Conservation (phyloP, 331 rosid species). For the Rosa hybrid region DNA sequence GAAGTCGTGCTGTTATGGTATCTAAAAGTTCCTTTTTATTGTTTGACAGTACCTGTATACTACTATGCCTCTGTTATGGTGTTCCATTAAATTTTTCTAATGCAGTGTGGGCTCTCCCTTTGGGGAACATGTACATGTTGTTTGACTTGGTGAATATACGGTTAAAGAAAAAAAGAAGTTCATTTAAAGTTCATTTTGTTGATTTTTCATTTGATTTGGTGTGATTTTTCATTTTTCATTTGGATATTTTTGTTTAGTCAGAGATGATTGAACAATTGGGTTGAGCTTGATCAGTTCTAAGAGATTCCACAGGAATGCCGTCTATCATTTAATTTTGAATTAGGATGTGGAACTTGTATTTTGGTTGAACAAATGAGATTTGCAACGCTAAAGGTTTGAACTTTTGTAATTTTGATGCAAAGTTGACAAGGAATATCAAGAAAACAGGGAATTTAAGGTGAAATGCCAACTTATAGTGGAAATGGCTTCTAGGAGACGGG, state of each 20-base stretch:
- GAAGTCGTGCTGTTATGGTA: slow-evolving; percentile 99
- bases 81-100: background rate
- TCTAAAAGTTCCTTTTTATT: slow-evolving; percentile 47
- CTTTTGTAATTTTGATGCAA: background rate
- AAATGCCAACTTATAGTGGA: background rate
- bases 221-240: background rate
- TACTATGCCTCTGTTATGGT: slow-evolving; percentile 23
- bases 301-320: background rate
- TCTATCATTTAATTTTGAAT: background rate
- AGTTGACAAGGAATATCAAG: background rate
- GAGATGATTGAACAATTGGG: background rate
- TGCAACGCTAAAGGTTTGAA: background rate
- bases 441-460: background rate
- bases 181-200: background rate
- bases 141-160: background rate
- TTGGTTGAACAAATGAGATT: background rate
- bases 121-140: slow-evolving; percentile 5
- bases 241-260: background rate
- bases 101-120: background rate
- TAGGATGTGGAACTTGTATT: background rate
- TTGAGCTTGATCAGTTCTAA: background rate
- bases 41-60: slow-evolving; percentile 25
- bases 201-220: background rate
- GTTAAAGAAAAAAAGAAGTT: background rate
- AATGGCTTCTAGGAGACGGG: background rate